Evolutionary conservation across 1,284 basidiomycete species (phyloP), one percentile per base, ranked within the genome.

Genomic region (Ceratobasidium sp.): DNA sequence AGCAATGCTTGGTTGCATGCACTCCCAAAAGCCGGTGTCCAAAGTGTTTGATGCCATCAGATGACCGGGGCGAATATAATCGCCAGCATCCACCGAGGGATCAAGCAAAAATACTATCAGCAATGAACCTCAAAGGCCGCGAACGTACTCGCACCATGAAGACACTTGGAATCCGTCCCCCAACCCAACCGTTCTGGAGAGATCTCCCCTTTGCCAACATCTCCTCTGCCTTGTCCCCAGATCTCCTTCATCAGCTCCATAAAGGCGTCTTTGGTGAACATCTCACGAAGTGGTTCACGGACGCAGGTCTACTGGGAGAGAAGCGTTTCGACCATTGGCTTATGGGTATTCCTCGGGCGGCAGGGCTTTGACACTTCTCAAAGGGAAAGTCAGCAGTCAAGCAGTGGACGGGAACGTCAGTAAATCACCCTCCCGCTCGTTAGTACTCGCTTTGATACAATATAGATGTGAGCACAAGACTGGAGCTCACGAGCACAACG

Each of bases 261-360:
- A 83, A 85, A 70, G 83, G 85, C 1, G 80, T 84, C 2, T 83
- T 85, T 77, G 81, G 82, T 13, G 82, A 83, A 46, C 84, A 85
- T 68, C 66, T 84, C 12, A 79, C 83, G 2, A 71, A 81, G 20
- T 85, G 85, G 84, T 81, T 58, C 12, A 79, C 51, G 0, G 33
- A 10, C n/a, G n/a, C n/a, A n/a, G n/a, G n/a, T 0, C 7, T 78
- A 1, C 73, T 78, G 0, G 79, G 78, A 3, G 68, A 77, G 2
- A 58, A 49, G 2, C 82, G 83, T 23, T 18, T 84, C 1, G 82
- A 84, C 63, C 67, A 55, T 0, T 80, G 81, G 0, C 80, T 82
- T 51, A 39, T 42, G 18, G 26, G 72, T 3, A 66, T 82, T 18
- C 79, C 82, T 1, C 18, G 67, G 9, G 23, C 20, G 10, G 1